Evolutionary conservation across 306 rosid genomes (phyloP).

Genomic region (Cicer yamashitae): DNA sequence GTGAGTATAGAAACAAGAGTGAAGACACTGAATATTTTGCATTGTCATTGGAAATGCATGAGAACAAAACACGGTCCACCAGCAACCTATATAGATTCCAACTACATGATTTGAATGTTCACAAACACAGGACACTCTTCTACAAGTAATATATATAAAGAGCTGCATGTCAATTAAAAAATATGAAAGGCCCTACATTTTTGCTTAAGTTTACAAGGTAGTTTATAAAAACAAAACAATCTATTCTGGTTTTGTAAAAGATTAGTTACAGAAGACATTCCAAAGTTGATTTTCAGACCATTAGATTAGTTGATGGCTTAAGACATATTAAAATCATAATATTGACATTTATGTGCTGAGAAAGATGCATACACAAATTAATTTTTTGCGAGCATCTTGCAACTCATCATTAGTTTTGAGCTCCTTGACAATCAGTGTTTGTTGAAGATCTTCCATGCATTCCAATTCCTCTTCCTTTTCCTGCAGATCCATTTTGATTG

Average conservation of each 20-base stretch:
- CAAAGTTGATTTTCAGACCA: slow-evolving; percentile 2
- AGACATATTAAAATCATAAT: not conserved
- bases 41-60: not conserved
- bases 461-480: slow-evolving; percentile 73
- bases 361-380: slow-evolving; percentile 56
- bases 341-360: not conserved
- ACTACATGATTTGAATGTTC: slow-evolving; percentile 2
- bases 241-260: not conserved
- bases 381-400: slow-evolving; percentile 82
- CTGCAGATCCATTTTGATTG: slow-evolving; percentile 48
- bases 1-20: not conserved
- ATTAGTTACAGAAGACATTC: slow-evolving; percentile 16
- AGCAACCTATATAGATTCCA: slow-evolving; percentile 21
- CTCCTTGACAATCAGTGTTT: slow-evolving; percentile 63
- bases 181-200: not conserved
- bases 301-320: not conserved
- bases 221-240: not conserved
- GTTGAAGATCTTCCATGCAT: slow-evolving; percentile 38
- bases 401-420: slow-evolving; percentile 77
- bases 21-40: slow-evolving; percentile 16
- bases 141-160: slow-evolving; percentile 8
- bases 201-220: not conserved
- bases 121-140: slow-evolving; percentile 9
- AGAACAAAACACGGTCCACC: not conserved
- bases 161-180: slow-evolving; percentile 5